These are phyloP conservation scores for Tetracladium marchalianum DNA, from an alignment of 495 filamentous ascomycete genomes.

Conservation along the genomic window DNA sequence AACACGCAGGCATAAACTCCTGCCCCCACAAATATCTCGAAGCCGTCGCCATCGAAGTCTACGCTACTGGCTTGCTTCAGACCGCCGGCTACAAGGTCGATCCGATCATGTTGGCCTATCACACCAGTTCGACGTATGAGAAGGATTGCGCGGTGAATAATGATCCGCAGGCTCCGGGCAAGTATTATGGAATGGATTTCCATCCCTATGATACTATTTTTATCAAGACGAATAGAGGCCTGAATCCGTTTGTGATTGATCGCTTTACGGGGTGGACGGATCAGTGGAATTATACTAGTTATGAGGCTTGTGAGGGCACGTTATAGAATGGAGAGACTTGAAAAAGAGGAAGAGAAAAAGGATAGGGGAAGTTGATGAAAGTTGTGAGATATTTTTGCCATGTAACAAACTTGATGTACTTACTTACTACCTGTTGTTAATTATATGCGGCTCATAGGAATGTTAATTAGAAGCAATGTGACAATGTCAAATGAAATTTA, in stretches of 20 bases:
- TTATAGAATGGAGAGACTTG: too few relatives aligned
- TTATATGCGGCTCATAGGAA: too few relatives aligned
- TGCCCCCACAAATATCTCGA: constrained; percentile 13
- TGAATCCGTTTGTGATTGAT: constrained; percentile 12
- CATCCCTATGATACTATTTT: constrained; percentile 29
- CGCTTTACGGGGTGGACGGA: constrained; percentile 16
- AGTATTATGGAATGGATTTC: constrained; percentile 14
- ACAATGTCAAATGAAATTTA: too few relatives aligned
- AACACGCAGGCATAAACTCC: constrained; percentile 12
- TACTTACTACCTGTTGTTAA: too few relatives aligned
- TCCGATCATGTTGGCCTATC: constrained; percentile 21
- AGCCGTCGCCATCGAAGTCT: constrained; percentile 20
- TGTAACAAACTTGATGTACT: too few relatives aligned
- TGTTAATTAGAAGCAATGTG: too few relatives aligned
- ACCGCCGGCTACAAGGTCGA: constrained; percentile 24
- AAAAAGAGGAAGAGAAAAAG: too few relatives aligned
- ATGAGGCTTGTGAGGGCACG: neutral
- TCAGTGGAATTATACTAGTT: constrained; percentile 13
- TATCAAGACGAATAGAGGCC: constrained; percentile 16
- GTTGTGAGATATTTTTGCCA: too few relatives aligned
- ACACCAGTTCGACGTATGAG: constrained; percentile 2
- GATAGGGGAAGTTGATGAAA: too few relatives aligned
- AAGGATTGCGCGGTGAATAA: constrained; percentile 7
- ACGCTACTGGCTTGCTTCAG: constrained; percentile 18
- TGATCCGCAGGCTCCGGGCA: constrained; percentile 7